A percentile compares a stretch with the other conserved stretches of the same genome.
Evolutionary conservation across 257 asterid genomes (phyloP).

Genomic region (Solanum arcanum): DNA sequence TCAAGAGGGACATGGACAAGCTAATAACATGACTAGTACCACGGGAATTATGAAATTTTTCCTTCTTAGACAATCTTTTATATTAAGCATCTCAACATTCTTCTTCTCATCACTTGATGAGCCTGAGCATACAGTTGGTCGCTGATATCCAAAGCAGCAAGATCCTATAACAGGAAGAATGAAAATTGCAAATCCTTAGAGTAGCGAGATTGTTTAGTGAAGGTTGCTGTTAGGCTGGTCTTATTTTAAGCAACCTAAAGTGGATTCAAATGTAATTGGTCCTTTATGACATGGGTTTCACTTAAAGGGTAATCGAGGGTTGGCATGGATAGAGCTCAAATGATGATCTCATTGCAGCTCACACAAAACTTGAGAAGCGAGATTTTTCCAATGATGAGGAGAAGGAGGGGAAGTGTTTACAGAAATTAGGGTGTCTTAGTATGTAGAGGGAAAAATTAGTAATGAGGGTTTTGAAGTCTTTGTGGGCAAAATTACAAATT

Average conservation of each 20-base stretch:
- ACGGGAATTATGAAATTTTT: conserved; percentile 58
- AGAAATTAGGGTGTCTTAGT: too few species aligned
- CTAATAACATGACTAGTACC: conserved; percentile 55
- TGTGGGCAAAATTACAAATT: too few species aligned
- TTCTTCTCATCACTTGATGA: too few species aligned
- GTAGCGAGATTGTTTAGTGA: conserved; percentile 63
- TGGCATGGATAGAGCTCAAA: conserved; percentile 57
- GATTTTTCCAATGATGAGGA: conserved; percentile 46
- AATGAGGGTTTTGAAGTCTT: too few species aligned
- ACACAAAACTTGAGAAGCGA: conserved; percentile 48
- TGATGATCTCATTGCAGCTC: conserved; percentile 61
- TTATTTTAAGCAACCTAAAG: conserved; percentile 72
- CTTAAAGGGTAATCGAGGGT: conserved; percentile 29
- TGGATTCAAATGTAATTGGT: conserved; percentile 46
- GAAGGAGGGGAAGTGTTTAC: conserved; percentile 12
- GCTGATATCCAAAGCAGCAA: conserved; percentile 49
- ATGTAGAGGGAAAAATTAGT: too few species aligned
- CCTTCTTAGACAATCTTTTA: too few species aligned
- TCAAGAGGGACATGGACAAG: conserved; percentile 67
- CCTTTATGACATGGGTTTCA: conserved; percentile 37
- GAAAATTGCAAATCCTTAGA: conserved; percentile 74
- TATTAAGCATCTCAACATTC: too few species aligned
- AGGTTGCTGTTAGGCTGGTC: conserved; percentile 73
- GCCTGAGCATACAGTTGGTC: too few species aligned
- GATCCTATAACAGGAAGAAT: conserved; percentile 69